Evolutionary conservation across 208 protist species (phyloP).

Genomic region (Wallacemonas sp.): DNA sequence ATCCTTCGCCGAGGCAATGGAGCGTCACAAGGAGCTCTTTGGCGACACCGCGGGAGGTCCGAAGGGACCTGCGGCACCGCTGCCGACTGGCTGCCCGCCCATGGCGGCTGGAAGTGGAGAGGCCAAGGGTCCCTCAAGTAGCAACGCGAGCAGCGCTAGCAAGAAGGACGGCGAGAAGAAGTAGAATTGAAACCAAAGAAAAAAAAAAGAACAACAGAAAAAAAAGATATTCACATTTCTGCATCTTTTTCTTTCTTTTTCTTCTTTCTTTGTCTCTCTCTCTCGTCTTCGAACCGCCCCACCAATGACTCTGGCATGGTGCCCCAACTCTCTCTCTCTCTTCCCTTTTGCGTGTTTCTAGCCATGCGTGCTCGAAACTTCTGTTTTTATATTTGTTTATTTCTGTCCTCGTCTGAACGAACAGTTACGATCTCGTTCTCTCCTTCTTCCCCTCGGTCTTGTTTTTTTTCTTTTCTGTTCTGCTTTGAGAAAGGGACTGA

Average conservation of each 20-base stretch:
- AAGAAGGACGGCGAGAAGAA: constrained; percentile 9
- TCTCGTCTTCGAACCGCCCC: not conserved
- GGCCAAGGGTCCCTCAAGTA: no score
- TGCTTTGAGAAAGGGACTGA: no score
- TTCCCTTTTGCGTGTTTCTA: no score
- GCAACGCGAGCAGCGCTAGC: not conserved
- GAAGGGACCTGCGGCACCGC: constrained; percentile 31
- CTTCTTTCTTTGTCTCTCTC: not conserved
- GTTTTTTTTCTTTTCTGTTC: constrained; percentile 2
- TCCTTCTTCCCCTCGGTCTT: not conserved
- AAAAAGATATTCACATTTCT: no score
- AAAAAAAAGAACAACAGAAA: constrained; percentile 11
- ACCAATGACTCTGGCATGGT: no score
- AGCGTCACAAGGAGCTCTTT: constrained; percentile 48
- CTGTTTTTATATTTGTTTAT: not conserved
- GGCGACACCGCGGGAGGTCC: constrained; percentile 57
- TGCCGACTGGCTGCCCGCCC: constrained; percentile 62
- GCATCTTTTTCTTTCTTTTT: constrained; percentile 4
- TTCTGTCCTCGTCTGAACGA: not conserved
- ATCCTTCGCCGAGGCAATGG: constrained; percentile 75
- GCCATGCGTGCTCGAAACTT: no score
- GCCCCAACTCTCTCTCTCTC: no score
- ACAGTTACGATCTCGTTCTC: constrained; percentile 5
- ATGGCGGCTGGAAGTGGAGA: constrained; percentile 11
- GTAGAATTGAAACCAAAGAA: constrained; percentile 2